Evolutionary conservation across 345 rosid species (phyloP).

Genomic region (Eucalyptus brandiana): DNA sequence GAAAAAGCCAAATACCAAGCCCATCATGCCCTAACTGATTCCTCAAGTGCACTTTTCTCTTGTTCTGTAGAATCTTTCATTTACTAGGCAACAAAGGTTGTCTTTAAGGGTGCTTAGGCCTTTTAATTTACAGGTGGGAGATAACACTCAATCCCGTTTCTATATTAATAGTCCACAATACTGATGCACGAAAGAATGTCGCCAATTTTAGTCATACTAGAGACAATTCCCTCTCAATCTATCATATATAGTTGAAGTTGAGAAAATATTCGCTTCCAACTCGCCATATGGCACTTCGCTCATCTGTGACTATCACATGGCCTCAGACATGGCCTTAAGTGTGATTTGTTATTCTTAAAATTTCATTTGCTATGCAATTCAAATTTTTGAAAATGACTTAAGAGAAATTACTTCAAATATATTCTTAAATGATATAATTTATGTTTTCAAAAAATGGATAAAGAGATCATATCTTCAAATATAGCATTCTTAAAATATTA

Average conservation of each 20-base stretch:
- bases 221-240: too few species aligned
- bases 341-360: background rate
- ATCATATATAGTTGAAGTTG: background rate
- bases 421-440: background rate
- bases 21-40: background rate
- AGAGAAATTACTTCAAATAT: background rate
- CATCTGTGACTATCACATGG: background rate
- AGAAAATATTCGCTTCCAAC: background rate
- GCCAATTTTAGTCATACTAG: too few species aligned
- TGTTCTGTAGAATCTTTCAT: background rate
- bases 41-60: background rate
- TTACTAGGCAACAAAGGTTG: background rate
- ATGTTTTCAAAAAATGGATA: background rate
- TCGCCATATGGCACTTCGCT: background rate
- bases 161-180: too few species aligned
- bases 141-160: background rate
- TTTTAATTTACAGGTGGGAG: background rate
- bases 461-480: background rate
- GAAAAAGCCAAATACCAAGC: background rate
- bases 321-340: background rate
- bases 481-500: background rate
- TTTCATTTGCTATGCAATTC: background rate
- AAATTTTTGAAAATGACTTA: background rate
- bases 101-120: background rate
- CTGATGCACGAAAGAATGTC: background rate